phyloP scores from a whole-genome alignment of 1,284 basidiomycete genomes.

The Moesziomyces globuligerus region DNA sequence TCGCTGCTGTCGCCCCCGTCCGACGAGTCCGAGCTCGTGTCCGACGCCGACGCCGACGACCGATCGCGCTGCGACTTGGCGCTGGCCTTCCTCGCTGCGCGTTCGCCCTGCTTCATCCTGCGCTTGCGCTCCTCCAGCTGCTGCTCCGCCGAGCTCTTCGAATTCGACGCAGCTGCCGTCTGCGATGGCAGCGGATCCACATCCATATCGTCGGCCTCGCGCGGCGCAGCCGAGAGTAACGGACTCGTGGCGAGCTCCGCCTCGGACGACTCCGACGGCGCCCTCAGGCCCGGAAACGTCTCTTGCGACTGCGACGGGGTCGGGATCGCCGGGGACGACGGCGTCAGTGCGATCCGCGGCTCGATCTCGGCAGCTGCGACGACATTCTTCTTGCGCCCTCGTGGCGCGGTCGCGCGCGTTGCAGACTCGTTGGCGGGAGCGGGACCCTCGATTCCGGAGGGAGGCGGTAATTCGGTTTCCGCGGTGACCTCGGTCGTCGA shows the following conservation, averaged over 20 bases:
- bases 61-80: conserved; percentile 4
- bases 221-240: conserved; percentile 35
- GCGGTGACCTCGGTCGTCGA: conserved; percentile 1
- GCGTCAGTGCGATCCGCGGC: conserved; percentile 17
- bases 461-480: conserved; percentile 23
- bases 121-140: conserved; percentile 37
- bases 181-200: conserved; percentile 25
- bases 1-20: conserved; percentile 23
- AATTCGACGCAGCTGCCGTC: conserved; percentile 4
- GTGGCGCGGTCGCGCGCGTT: conserved; percentile 3
- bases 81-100: conserved; percentile 1
- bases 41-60: conserved; percentile 14
- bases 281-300: conserved; percentile 9
- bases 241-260: conserved; percentile 47
- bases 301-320: conserved; percentile 1
- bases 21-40: conserved; percentile 45
- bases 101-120: conserved; percentile 29
- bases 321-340: conserved; percentile 19
- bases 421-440: conserved; percentile 11
- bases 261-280: conserved; percentile 36
- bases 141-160: conserved; percentile 8
- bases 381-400: conserved; percentile 13
- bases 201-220: conserved; percentile 27
- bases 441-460: conserved; percentile 21
- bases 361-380: conserved; percentile 1